Evolutionary conservation across 2,329 filamentous ascomycete genomes (phyloP), one percentile per base, ranked within the genome.

Genomic region (Teratosphaeria pseudoeucalypti): DNA sequence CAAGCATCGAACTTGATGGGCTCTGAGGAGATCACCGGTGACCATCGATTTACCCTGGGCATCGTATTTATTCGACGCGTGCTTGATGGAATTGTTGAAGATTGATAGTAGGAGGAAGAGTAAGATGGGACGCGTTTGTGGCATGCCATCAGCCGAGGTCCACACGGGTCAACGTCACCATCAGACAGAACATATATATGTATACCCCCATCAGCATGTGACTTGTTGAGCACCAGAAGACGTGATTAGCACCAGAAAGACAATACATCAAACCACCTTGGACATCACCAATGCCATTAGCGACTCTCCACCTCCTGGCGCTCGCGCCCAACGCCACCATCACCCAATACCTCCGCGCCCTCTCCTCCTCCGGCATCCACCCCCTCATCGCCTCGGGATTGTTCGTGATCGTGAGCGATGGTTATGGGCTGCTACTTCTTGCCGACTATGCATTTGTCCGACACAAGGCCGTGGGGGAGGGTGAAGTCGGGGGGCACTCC

Each of bases 251-350:
- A 32, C 29, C 5, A 32, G 29, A 3, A 7, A 12, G 37, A 39
- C 10, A 39, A 11, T 4, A 6, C 2, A 6, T 39, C 6, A 39
- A 39, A 16, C 5, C 23, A 49, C 19, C 23, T 23, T 49, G 16
- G 43, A 23, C 5, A 23, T 32, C 6, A 3, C n/a, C 52, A n/a
- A 82, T 82, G 79, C 79, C 79, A 57, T 72, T 80, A 62, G 78
- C 75, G 63, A 77, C 77, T 2, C 64, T 81, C 54, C 71, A 79
- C 64, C 75, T 81, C 59, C 62, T 81, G 54, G 70, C 75, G 32
- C 74, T 82, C 3, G 63, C 68, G 16, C 58, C 61, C 29, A 64
- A 66, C 29, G 65, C 69, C 47, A 65, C 72, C 6, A 66, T 75
- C 23, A 58, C 72, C 3, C 64, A 70, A 32, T 81, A 79, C 70